These are phyloP conservation scores for Penicillium psychrofluorescens DNA, from an alignment of 495 filamentous ascomycete species.

Conservation along the genomic window DNA sequence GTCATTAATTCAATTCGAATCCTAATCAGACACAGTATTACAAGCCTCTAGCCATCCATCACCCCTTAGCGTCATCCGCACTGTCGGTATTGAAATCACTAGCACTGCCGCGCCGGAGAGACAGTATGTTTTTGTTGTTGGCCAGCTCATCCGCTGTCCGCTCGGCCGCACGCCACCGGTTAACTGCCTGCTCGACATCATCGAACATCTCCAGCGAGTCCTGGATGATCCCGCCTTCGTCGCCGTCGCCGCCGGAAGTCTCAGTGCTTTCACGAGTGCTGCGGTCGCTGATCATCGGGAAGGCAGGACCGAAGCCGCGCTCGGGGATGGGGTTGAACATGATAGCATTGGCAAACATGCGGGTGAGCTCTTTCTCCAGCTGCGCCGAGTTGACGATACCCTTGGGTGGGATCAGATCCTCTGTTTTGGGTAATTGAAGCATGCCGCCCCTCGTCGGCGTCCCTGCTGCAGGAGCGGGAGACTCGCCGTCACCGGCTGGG, in stretches of 20 bases:
- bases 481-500: constrained; percentile 37
- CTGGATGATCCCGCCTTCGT: constrained; percentile 75
- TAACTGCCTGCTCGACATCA: constrained; percentile 59
- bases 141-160: constrained; percentile 34
- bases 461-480: constrained; percentile 25
- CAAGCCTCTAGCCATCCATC: constrained; percentile 14
- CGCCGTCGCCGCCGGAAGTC: constrained; percentile 38
- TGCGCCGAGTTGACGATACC: constrained; percentile 93
- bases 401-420: constrained; percentile 75
- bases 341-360: constrained; percentile 95
- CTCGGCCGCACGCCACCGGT: constrained; percentile 54
- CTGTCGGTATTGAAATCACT: constrained; percentile 38
- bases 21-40: constrained; percentile 15
- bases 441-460: constrained; percentile 33
- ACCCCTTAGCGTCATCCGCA: constrained; percentile 35
- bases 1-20: neutral
- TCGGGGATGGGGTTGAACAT: constrained; percentile 87
- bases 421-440: constrained; percentile 54
- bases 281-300: constrained; percentile 35
- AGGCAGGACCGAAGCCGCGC: constrained; percentile 59
- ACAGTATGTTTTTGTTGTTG: constrained; percentile 36
- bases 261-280: constrained; percentile 37
- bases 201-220: constrained; percentile 78
- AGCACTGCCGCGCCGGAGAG: constrained; percentile 33
- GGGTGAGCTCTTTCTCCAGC: constrained; percentile 89